Base-by-base conservation (phyloP, 1,284 basidiomycete species). In the Ceratobasidium sp. region DNA sequence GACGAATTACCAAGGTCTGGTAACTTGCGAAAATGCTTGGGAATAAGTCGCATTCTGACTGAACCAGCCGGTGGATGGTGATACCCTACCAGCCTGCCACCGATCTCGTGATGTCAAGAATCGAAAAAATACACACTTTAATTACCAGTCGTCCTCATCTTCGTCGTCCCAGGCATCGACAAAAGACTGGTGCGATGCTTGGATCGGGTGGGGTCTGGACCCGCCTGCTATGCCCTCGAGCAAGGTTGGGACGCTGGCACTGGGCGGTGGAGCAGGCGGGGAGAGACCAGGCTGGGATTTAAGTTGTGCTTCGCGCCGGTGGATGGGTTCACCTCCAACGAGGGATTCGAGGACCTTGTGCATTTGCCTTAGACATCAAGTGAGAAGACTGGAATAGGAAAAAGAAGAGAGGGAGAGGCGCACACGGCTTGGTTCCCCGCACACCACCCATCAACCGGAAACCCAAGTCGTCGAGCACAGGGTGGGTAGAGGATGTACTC, bases 371-470 rank as follows among this genome's bases (percentile, higher is more conserved):
- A 41, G 33, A 41, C 18, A 16, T 1, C 52, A 12, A n/a, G 10
- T 57, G 35, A 33, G 44, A 20, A 35, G 10, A 35, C 14, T 64
- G 2, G 41, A 35, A 18, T 41, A 41, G 30, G 20, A 46, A 54
- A 16, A 33, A 7, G 35, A 14, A 27, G 20, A 33, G 41, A 33
- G 48, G n/a, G 6, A 27, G 30, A 27, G 46, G 4, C 7, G 41
- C 27, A 30, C 71, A 33, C 50, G 4, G 71, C 71, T 44, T 65
- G 60, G 23, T 74, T 74, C 30, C 71, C 71, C 27, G 71, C 71
- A 54, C 71, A 74, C 71, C 71, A 74, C 23, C 71, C 71, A 52
- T 62, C 59, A 52, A 74, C 35, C 33, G 46, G 23, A n/a, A 74
- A 35, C 7, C 60, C 71, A 10, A 74, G 54, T 54, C 59, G 46